Evolutionary conservation across 2,329 filamentous ascomycete genomes (phyloP), one percentile per base, ranked within the genome.

Genomic region (Alternaria consortialis): DNA sequence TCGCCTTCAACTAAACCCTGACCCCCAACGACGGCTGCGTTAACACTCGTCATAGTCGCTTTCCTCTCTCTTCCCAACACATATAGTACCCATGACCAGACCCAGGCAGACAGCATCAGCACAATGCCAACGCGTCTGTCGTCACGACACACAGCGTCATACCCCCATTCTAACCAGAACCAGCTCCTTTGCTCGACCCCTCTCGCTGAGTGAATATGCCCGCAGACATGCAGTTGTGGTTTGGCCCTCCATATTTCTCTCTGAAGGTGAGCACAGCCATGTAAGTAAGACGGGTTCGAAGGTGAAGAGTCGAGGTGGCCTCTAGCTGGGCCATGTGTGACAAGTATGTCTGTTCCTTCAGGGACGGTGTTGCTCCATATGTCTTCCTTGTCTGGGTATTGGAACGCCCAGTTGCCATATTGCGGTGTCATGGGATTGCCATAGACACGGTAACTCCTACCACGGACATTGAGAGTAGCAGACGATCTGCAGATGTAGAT

Each of bases 241-340:
- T 60, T 66, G 15, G 91, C 86, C 34, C 89, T 86, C 90, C 91
- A 92, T 9, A 90, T 73, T 71, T 95, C 92, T 7, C 83, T 78
- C 5, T 93, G 83, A 5, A 96, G 84, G 44, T 84, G 84, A 1
- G 85, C 84, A 65, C 90, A 93, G 50, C 91, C 92, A 32, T 91
- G 23, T 13, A 40, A 7, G 9, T 48, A 47, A 2, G 31, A 15
- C 9, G 31, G 25, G n/a, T 39, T 48, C 5, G 9, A 71, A 4
- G 25, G 2, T 9, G 84, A 83, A 72, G 87, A 61, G 80, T 90
- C 77, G 77, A 88, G 83, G 74, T 96, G 91, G 70, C 88, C 83
- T 74, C 85, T 86, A 2, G 92, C 91, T n/a, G 93, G 92, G 0
- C 87, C 87, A 73, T 96, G 93, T 0, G 92, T 94, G 46, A 96